A percentile compares a stretch with the other conserved stretches of the same genome.
Evolutionary conservation across 306 rosid species (phyloP).

Genomic region (Medicago ruthenica): DNA sequence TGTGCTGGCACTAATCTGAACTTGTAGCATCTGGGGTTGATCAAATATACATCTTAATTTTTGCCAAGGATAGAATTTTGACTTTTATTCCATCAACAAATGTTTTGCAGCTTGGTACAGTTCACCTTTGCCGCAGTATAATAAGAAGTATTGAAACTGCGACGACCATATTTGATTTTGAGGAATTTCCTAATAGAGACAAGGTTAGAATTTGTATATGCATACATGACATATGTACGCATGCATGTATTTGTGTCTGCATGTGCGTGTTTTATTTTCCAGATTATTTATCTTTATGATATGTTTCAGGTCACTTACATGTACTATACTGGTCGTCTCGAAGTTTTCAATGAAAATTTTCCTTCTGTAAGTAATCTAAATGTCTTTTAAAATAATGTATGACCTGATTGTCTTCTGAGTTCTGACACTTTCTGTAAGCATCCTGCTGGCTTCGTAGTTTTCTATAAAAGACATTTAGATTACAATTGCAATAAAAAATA

Average conservation of each 20-base stretch:
- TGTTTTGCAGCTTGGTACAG: constrained; percentile 92
- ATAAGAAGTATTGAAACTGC: constrained; percentile 98
- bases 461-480: too few species aligned
- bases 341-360: constrained; percentile 95
- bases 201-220: constrained; percentile 63
- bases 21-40: constrained; percentile 17
- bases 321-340: constrained; percentile 99
- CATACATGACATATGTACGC: background rate
- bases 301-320: constrained; percentile 88
- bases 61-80: constrained; percentile 7
- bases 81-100: constrained; percentile 39
- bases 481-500: too few species aligned
- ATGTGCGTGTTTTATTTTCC: background rate
- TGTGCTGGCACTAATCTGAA: constrained; percentile 26
- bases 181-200: constrained; percentile 94
- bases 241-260: background rate
- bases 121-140: constrained; percentile 95
- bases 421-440: background rate
- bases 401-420: constrained; percentile 24
- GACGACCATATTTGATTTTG: constrained; percentile 83
- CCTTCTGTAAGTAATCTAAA: constrained; percentile 74
- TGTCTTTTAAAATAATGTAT: constrained; percentile 32
- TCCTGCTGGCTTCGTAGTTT: constrained; percentile 29
- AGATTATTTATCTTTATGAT: constrained; percentile 37
- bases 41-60: background rate